Evolutionary conservation across 768 basidiomycete species (phyloP), one percentile per base, ranked within the genome.

Genomic region (Rubroboletus pulcherrimus): DNA sequence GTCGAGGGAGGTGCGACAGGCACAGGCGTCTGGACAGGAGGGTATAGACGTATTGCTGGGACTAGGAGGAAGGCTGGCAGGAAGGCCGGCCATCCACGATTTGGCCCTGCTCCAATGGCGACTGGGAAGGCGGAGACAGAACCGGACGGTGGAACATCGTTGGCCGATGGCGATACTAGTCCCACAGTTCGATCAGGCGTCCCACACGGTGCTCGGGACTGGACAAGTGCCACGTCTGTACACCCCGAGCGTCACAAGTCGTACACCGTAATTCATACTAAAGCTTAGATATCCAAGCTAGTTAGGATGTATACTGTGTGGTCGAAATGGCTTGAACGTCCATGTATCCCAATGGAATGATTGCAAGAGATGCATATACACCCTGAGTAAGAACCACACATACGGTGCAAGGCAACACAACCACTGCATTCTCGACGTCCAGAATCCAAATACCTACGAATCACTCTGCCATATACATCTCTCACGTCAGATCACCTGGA

Each of bases 351-450:
- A 79, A 66, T 0, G 83, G 78, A 41, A 87, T 79, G 56, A 89
- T 85, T 6, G 57, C 74, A 3, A 89, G 74, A 5, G 86, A 81
- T 2, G 65, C 73, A 19, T 80, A n/a, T 0, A 79, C 81, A 10
- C 87, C 87, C 65, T 85, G 72, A 0, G 80, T 77, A 37, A 89
- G 74, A 26, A 82, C 56, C 12, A 89, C 87, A n/a, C n/a, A n/a
- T n/a, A n/a, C n/a, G n/a, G n/a, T n/a, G n/a, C n/a, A n/a, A n/a
- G n/a, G n/a, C n/a, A n/a, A n/a, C n/a, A n/a, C n/a, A n/a, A n/a
- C n/a, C n/a, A n/a, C n/a, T n/a, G n/a, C n/a, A n/a, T n/a, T n/a
- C n/a, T n/a, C n/a, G n/a, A n/a, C n/a, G n/a, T n/a, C n/a, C n/a
- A n/a, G n/a, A 24, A 24, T 24, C 24, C 24, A 24, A 24, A 24